Evolutionary conservation across 75 land plant genomes (phyloP).

Genomic region (Larix kaempferi): DNA sequence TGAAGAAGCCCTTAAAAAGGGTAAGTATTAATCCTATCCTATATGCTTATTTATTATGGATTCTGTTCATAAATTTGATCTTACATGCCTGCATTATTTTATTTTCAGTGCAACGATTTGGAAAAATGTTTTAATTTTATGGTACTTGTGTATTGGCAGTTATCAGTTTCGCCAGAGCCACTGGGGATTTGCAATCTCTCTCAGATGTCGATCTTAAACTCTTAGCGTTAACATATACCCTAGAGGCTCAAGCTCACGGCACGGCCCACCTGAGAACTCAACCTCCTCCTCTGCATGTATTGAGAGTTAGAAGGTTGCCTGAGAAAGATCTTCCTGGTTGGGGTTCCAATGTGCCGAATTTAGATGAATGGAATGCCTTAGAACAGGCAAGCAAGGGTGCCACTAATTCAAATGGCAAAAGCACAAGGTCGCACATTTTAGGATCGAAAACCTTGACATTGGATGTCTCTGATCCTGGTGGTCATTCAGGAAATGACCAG

Average conservation of each 20-base stretch:
- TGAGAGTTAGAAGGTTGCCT: conserved; percentile 40
- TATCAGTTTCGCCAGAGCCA: conserved; percentile 76
- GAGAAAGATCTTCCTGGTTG: conserved; percentile 83
- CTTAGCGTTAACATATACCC: conserved; percentile 75
- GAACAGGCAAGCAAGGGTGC: conserved; percentile 34
- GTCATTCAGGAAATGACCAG: conserved; percentile 8
- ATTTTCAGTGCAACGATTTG: background rate
- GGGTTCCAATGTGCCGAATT: conserved; percentile 87
- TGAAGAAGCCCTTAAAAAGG: conserved; percentile 70
- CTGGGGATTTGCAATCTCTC: conserved; percentile 85
- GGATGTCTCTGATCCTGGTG: conserved; percentile 10
- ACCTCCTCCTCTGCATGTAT: conserved; percentile 73
- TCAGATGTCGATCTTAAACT: conserved; percentile 89
- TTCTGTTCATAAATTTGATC: background rate
- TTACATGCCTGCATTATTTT: background rate
- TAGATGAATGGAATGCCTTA: conserved; percentile 89
- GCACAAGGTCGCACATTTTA: conserved; percentile 54
- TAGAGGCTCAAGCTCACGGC: conserved; percentile 81
- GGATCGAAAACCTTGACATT: conserved; percentile 59
- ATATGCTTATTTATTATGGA: no score
- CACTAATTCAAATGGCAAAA: background rate
- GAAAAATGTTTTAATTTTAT: background rate
- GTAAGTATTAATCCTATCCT: conserved; percentile 16
- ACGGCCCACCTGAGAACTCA: conserved; percentile 59
- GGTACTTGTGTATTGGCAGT: conserved; percentile 28